Conservation (phyloP, 495 filamentous ascomycete species). For the Bathelium albidoporum region DNA sequence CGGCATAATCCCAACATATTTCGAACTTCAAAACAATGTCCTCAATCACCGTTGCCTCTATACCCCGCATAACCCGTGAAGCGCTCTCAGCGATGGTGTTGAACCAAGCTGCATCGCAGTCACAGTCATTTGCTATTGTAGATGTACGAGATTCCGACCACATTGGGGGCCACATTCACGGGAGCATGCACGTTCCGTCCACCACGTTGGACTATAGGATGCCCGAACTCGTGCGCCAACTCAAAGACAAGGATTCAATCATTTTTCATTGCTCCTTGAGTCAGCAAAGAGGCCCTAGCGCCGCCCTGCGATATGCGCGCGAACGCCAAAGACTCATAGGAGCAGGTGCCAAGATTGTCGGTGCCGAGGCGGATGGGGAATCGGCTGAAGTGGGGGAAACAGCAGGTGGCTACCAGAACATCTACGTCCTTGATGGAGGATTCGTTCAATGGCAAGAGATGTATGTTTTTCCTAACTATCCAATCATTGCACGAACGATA, state of each 20-base stretch:
- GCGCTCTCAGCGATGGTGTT: constrained; percentile 47
- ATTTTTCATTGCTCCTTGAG: constrained; percentile 94
- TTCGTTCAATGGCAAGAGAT: constrained; percentile 89
- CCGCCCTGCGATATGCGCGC: constrained; percentile 58
- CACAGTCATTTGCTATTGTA: constrained; percentile 79
- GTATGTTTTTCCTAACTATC: constrained; percentile 29
- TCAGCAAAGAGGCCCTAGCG: constrained; percentile 71
- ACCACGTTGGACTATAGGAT: constrained; percentile 59
- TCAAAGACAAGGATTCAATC: constrained; percentile 68
- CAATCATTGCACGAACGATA: not conserved
- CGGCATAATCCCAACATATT: not conserved
- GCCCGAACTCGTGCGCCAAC: constrained; percentile 69
- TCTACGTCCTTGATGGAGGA: constrained; percentile 73
- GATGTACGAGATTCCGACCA: constrained; percentile 90
- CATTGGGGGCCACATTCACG: constrained; percentile 79
- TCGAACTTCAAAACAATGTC: constrained; percentile 37
- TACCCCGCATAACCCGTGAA: constrained; percentile 55
- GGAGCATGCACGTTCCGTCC: constrained; percentile 65
- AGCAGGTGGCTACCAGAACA: constrained; percentile 45
- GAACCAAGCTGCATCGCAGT: constrained; percentile 53
- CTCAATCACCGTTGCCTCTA: constrained; percentile 44
- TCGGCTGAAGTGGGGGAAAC: constrained; percentile 25
- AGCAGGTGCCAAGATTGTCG: constrained; percentile 24
- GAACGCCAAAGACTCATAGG: constrained; percentile 46
- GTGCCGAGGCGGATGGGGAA: constrained; percentile 26